phyloP scores from a whole-genome alignment of 1,139 yeast genomes.

The Geotrichum klebahnii region DNA sequence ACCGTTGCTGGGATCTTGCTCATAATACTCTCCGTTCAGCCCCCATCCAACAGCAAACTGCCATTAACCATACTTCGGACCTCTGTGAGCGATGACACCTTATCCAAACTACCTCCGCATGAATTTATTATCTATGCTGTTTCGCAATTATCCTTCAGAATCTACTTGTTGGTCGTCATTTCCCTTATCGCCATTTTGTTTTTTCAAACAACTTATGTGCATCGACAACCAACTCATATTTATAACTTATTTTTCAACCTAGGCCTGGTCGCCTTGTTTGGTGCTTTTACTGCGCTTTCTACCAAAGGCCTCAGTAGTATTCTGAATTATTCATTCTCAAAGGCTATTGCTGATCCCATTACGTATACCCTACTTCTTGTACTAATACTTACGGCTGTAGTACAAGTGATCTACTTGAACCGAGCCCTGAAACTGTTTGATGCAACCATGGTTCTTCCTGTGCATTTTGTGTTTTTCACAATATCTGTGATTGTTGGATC shows the following conservation, averaged over 20 bases:
- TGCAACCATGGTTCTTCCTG: constrained; percentile 46
- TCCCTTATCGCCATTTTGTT: constrained; percentile 24
- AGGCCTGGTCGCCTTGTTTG: constrained; percentile 43
- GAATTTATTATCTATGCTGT: constrained; percentile 34
- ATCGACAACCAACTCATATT: background rate
- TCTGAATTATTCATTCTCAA: constrained; percentile 35
- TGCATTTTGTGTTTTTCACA: constrained; percentile 47
- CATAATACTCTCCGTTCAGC: constrained; percentile 38
- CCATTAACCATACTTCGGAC: constrained; percentile 13
- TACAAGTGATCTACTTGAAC: constrained; percentile 42
- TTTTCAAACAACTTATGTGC: background rate
- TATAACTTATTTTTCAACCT: constrained; percentile 31
- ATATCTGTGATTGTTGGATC: constrained; percentile 44
- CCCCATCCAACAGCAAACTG: constrained; percentile 14
- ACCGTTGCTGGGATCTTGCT: constrained; percentile 43
- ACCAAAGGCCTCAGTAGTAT: constrained; percentile 43
- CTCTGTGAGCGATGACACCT: constrained; percentile 1
- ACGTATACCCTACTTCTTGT: constrained; percentile 37
- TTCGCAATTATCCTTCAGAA: constrained; percentile 28
- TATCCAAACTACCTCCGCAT: constrained; percentile 27
- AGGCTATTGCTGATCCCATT: constrained; percentile 33
- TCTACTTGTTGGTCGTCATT: constrained; percentile 33
- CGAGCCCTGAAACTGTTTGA: constrained; percentile 41
- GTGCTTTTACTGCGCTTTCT: constrained; percentile 45
- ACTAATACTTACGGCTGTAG: constrained; percentile 39